These are phyloP conservation scores for Lepidopterella palustris DNA, from an alignment of 495 filamentous ascomycete genomes.

Conservation along the genomic window DNA sequence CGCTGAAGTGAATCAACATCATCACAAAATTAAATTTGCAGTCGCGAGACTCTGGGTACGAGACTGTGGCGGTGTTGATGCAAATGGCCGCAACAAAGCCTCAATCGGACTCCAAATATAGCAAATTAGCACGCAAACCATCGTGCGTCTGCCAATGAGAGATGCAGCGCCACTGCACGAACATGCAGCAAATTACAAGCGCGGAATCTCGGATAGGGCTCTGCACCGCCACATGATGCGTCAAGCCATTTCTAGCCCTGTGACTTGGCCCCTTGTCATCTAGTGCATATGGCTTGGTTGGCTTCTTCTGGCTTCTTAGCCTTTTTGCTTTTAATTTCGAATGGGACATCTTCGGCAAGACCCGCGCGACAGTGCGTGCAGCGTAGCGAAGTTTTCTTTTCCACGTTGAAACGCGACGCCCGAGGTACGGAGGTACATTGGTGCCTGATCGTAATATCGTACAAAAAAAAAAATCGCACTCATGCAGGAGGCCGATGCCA, in stretches of 20 bases:
- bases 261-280: background rate
- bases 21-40: slow-evolving; percentile 5
- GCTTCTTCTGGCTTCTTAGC: background rate
- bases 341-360: background rate
- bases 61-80: slow-evolving; percentile 12
- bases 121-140: slow-evolving; percentile 1
- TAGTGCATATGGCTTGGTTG: slow-evolving; percentile 5
- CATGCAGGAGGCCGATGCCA: slow-evolving; percentile 17
- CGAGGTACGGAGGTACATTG: slow-evolving; percentile 1
- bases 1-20: slow-evolving; percentile 10
- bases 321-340: background rate
- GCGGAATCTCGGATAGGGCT: slow-evolving; percentile 17
- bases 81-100: slow-evolving; percentile 19
- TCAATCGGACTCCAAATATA: slow-evolving; percentile 21
- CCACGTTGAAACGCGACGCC: background rate
- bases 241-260: background rate
- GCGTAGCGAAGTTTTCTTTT: background rate
- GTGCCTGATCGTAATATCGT: slow-evolving; percentile 26
- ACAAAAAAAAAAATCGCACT: slow-evolving; percentile 5
- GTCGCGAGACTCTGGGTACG: background rate
- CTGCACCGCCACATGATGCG: slow-evolving; percentile 27
- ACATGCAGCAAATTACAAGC: slow-evolving; percentile 11
- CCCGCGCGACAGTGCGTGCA: background rate
- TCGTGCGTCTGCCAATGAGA: slow-evolving; percentile 7
- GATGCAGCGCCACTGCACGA: slow-evolving; percentile 1